A percentile compares a stretch with the other conserved stretches of the same genome.
Conservation (phyloP, 768 basidiomycete genomes). For the Hirschioporus abietinus region DNA sequence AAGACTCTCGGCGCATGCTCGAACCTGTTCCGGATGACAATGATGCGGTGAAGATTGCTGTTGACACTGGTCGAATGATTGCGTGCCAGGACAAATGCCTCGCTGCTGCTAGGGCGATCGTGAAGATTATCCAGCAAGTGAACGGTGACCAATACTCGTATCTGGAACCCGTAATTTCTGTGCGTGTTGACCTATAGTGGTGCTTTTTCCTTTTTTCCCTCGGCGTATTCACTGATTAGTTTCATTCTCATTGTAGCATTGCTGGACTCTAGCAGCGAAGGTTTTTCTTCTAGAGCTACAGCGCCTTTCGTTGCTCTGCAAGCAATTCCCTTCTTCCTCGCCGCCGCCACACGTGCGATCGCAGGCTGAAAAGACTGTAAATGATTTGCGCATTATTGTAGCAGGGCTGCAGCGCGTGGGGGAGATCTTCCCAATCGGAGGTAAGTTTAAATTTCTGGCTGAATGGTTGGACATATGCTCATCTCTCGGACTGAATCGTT, state of each 20-base stretch:
- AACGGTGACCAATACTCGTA: background rate
- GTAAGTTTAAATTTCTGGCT: background rate
- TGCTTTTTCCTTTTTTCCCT: background rate
- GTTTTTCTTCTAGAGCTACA: background rate
- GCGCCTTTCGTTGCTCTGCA: background rate
- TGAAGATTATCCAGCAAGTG: background rate
- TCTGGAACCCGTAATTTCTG: background rate
- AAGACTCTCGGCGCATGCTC: background rate
- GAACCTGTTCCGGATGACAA: background rate
- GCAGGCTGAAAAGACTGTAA: background rate
- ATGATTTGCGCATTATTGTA: background rate
- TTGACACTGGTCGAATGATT: background rate
- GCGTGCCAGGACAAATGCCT: background rate
- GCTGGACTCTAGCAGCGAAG: background rate
- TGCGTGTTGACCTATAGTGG: background rate
- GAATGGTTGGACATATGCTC: background rate
- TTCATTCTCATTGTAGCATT: background rate
- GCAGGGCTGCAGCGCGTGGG: background rate
- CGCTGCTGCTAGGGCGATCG: background rate
- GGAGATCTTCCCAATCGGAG: background rate
- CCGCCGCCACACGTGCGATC: background rate
- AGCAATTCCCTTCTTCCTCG: background rate
- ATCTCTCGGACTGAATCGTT: background rate
- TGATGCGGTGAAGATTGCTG: background rate
- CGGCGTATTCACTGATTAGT: background rate